A percentile compares a stretch with the other conserved stretches of the same genome.
Conservation (phyloP, 768 basidiomycete species). For the Leccinum boreale region DNA sequence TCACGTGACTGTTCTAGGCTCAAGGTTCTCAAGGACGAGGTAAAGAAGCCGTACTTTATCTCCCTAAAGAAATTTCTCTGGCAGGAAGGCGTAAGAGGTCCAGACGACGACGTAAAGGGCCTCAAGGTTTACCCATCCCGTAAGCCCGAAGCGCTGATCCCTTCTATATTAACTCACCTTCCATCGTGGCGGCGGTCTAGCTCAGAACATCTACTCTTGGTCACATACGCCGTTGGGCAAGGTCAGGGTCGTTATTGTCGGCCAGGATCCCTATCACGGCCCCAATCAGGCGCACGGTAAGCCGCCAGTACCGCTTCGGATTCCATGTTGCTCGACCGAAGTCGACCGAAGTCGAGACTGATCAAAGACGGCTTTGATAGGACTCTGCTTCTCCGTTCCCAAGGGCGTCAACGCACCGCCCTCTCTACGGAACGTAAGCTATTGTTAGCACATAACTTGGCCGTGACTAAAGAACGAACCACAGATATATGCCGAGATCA, state of each 20-base stretch:
- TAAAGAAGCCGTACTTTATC: slow-evolving; percentile 75
- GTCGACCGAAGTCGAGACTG: slow-evolving; percentile 9
- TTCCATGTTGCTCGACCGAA: not conserved
- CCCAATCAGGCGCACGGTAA: slow-evolving; percentile 81
- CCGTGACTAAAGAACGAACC: slow-evolving; percentile 12
- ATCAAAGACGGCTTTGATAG: slow-evolving; percentile 35
- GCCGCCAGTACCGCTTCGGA: slow-evolving; percentile 16
- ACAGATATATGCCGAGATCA: slow-evolving; percentile 87
- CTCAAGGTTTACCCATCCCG: slow-evolving; percentile 77
- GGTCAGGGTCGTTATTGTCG: slow-evolving; percentile 85
- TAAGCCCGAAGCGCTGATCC: slow-evolving; percentile 37
- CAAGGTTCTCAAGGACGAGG: slow-evolving; percentile 68
- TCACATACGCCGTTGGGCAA: slow-evolving; percentile 82
- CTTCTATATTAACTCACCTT: not conserved
- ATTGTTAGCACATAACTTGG: slow-evolving; percentile 1
- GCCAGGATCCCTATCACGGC: slow-evolving; percentile 87
- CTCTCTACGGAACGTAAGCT: slow-evolving; percentile 73
- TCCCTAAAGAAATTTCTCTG: slow-evolving; percentile 66
- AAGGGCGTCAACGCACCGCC: slow-evolving; percentile 72
- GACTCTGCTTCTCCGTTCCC: slow-evolving; percentile 89
- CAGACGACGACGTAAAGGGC: slow-evolving; percentile 41
- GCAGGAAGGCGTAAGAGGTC: slow-evolving; percentile 57
- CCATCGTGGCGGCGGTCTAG: slow-evolving; percentile 36
- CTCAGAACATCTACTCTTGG: slow-evolving; percentile 88
- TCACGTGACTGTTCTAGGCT: slow-evolving; percentile 47